Evolutionary conservation across 2,329 filamentous ascomycete species (phyloP), one percentile per base, ranked within the genome.

Genomic region (Didymella arachidicola): DNA sequence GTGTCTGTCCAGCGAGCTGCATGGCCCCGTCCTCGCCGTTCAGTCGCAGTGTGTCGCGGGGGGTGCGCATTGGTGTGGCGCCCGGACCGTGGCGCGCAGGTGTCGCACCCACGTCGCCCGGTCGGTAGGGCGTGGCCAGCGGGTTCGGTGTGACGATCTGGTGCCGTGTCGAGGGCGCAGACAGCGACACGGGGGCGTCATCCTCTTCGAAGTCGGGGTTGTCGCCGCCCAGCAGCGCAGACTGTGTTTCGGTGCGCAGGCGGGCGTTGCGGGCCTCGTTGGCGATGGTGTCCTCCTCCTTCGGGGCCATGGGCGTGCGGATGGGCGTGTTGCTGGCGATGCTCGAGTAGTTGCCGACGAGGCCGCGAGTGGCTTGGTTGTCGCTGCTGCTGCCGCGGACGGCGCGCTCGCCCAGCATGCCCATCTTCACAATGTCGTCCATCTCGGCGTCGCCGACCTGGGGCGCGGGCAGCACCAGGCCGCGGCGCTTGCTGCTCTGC

Each of bases 341-440:
- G 38, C 86, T 88, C 16, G 90, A 87, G 77, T 99, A 99, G 67
- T 93, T 91, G 65, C 92, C 92, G 57, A 98, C 86, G 44, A 99
- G 82, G 4, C 93, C 93, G 65, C 90, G 87, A 0, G 93, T 96
- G 51, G 91, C 87, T 72, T 92, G 87, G 64, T 93, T 96, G 59
- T 97, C 92, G 74, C 91, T 90, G 52, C 88, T 87, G 43, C 86
- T 86, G 4, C 91, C 92, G 74, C 91, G 82, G 70, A 88, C 93
- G 42, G 95, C 95, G 50, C 89, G 88, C 72, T 97, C 93, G 36
- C 94, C 95, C 60, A 93, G 87, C 85, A 96, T 91, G 43, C 95
- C 94, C 93, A 98, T 96, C 82, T 99, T 99, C 64, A 99, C 92
- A 71, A 99, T 98, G 66, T 97, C 93, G 73, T 99, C 95, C 59